Conservation (phyloP, 1,284 basidiomycete species). For the Marasmius oreades region DNA sequence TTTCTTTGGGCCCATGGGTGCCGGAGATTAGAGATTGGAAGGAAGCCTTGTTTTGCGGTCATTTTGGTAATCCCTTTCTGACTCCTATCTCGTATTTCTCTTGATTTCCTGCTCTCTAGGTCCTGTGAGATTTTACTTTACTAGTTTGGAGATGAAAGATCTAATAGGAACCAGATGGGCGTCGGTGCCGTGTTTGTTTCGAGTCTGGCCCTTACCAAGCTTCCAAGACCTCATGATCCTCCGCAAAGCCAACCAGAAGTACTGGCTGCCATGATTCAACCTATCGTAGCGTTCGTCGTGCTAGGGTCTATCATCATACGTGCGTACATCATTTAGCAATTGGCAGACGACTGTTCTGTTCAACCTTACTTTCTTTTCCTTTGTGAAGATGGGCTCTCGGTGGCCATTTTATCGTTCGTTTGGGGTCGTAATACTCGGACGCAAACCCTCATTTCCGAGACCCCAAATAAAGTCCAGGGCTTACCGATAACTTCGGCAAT, state of each 20-base stretch:
- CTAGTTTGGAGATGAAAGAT: background rate
- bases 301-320: conserved; percentile 80
- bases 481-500: background rate
- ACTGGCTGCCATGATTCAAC: conserved; percentile 67
- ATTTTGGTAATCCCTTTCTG: conserved; percentile 62
- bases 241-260: conserved; percentile 67
- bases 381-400: background rate
- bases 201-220: conserved; percentile 65
- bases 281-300: conserved; percentile 83
- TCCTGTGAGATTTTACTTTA: conserved; percentile 40
- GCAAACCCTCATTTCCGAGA: background rate
- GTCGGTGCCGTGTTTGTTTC: conserved; percentile 86
- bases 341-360: background rate
- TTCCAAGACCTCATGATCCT: conserved; percentile 57
- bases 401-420: background rate
- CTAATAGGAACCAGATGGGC: conserved; percentile 51
- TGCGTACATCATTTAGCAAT: conserved; percentile 33
- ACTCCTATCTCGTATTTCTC: conserved; percentile 9
- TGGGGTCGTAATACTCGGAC: background rate
- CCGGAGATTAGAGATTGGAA: conserved; percentile 82
- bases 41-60: conserved; percentile 81
- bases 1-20: conserved; percentile 76
- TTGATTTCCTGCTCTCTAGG: conserved; percentile 30
- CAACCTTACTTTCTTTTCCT: no score
- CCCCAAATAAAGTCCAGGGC: background rate